Evolutionary conservation across 2,329 filamentous ascomycete genomes (phyloP), one percentile per base, ranked within the genome.

Genomic region (Penicillium hordei): DNA sequence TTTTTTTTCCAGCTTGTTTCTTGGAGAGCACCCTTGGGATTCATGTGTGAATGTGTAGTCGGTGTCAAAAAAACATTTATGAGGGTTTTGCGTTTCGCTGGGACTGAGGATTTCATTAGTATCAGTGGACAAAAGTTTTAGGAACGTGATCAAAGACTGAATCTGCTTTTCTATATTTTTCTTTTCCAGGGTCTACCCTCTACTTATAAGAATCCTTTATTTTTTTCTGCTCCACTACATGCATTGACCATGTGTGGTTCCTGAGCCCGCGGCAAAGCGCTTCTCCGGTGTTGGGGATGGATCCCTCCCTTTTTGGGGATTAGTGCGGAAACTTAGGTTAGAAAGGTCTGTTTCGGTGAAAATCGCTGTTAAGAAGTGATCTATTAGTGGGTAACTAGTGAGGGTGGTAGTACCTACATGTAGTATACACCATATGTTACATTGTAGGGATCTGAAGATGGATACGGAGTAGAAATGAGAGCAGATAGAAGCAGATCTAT

Each of bases 401-500:
- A 4, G n/a, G 10, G 31, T n/a, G 5, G 31, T 21, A 25, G 36
- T 55, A 46, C 2, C 29, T 23, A 46, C n/a, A 40, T 33, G 9
- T 19, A 15, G 39, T 43, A 23, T 33, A 45, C 36, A 23, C 1
- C 23, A 27, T 17, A 42, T 29, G 38, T 43, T 31, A 52, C 38
- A 23, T 23, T 19, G n/a, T 23, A 27, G 17, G 36, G 46, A 55
- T 43, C 13, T 43, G 44, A 31, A 27, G 23, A 23, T 43, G n/a
- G 25, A 19, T 12, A 39, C 36, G 36, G n/a, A 46, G n/a, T 44
- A 36, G 48, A 52, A 57, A 40, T 53, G 39, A 53, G 48, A 54
- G 44, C 50, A 57, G 58, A 57, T 62, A 65, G 42, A 58, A 58
- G 56, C 61, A 63, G 58, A 59, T 65, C 65, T 68, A 66, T 68